Evolutionary conservation across 2,329 filamentous ascomycete species (phyloP).

Genomic region (Thermoascus crustaceus): DNA sequence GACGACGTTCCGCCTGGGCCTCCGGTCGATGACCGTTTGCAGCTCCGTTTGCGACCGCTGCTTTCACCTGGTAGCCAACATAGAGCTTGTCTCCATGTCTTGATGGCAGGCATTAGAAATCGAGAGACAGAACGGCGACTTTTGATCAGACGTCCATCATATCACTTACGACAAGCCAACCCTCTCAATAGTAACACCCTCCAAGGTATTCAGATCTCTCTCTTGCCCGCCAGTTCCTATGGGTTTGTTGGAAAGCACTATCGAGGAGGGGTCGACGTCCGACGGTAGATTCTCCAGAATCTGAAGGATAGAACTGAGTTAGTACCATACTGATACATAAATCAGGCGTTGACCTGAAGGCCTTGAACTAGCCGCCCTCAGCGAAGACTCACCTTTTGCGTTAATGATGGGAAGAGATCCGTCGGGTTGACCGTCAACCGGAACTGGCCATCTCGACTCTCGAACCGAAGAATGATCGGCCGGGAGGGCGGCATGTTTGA

Average conservation of each 20-base stretch:
- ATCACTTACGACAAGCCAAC: conserved; percentile 49
- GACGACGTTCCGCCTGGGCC: conserved; percentile 21
- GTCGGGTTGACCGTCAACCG: conserved; percentile 69
- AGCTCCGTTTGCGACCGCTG: conserved; percentile 43
- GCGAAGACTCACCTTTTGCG: conserved; percentile 35
- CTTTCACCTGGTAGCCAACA: conserved; percentile 63
- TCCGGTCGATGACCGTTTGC: conserved; percentile 19
- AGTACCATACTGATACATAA: no score
- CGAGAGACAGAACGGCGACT: background rate
- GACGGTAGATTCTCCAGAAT: conserved; percentile 54
- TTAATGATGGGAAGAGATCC: conserved; percentile 59
- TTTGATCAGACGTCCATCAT: background rate
- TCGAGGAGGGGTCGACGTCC: conserved; percentile 45
- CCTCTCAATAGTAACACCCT: conserved; percentile 47
- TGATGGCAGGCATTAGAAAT: background rate
- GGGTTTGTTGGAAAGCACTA: conserved; percentile 53
- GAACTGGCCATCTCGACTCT: conserved; percentile 87
- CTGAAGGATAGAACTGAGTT: conserved; percentile 22
- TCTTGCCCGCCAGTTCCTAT: conserved; percentile 49
- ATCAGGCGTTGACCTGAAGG: background rate
- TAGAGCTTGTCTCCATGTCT: conserved; percentile 91
- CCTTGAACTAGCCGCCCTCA: background rate
- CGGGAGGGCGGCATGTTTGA: conserved; percentile 28
- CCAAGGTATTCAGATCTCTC: conserved; percentile 43
- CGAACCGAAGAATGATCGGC: conserved; percentile 74